Percentiles rank a stretch among this genome's conserved stretches.
phyloP scores from a whole-genome alignment of 2,329 filamentous ascomycete species.

The Curvularia hawaiiensis region DNA sequence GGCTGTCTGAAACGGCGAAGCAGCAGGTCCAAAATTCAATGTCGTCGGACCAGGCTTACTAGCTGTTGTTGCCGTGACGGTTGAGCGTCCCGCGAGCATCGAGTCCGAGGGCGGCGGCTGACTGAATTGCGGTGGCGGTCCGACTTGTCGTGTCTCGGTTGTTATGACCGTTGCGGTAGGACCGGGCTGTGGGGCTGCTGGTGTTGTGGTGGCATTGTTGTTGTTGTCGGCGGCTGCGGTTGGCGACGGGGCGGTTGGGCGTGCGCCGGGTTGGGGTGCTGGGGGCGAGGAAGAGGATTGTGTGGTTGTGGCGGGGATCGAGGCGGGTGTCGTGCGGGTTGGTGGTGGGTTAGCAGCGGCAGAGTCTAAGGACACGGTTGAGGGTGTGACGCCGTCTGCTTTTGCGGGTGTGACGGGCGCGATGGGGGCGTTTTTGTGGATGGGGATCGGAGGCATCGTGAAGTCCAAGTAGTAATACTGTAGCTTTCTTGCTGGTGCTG shows the following conservation, averaged over 20 bases:
- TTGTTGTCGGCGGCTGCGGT: neutral
- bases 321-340: slow-evolving; percentile 41
- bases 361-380: slow-evolving; percentile 40
- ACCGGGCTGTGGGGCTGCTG: slow-evolving; percentile 47
- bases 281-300: slow-evolving; percentile 33
- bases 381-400: slow-evolving; percentile 43
- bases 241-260: slow-evolving; percentile 32
- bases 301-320: slow-evolving; percentile 39
- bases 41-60: slow-evolving; percentile 44
- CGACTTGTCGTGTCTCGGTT: slow-evolving; percentile 36
- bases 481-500: neutral
- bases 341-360: slow-evolving; percentile 37
- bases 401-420: slow-evolving; percentile 46
- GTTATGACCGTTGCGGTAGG: slow-evolving; percentile 36
- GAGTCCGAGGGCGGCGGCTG: slow-evolving; percentile 47
- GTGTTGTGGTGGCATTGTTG: slow-evolving; percentile 27
- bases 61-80: slow-evolving; percentile 42
- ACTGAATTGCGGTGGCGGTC: slow-evolving; percentile 47
- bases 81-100: slow-evolving; percentile 48
- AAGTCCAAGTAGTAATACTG: neutral
- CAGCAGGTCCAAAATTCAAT: slow-evolving; percentile 45
- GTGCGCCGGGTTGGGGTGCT: slow-evolving; percentile 50
- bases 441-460: slow-evolving; percentile 53
- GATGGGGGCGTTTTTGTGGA: slow-evolving; percentile 55
- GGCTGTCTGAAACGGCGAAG: slow-evolving; percentile 33